A percentile compares a stretch with the other conserved stretches of the same genome.
phyloP scores from a whole-genome alignment of 192 early-diverging fungal genomes.

The Polychytrium aggregatum region DNA sequence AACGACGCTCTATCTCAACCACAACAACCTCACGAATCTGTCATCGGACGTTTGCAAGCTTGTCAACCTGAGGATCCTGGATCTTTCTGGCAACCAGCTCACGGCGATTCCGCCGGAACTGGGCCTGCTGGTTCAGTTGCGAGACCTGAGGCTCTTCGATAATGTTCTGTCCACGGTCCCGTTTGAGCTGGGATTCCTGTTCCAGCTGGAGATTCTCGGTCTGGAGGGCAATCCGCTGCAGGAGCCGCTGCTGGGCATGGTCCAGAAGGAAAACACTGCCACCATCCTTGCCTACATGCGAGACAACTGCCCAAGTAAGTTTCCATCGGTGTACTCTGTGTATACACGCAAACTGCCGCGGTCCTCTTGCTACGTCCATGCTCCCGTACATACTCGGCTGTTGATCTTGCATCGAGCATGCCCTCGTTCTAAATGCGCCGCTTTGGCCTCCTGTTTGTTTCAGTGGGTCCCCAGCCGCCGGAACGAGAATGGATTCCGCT shows the following conservation, averaged over 20 bases:
- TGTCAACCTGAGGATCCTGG: slow-evolving; percentile 56
- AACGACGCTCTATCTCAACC: slow-evolving; percentile 87
- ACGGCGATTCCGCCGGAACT: slow-evolving; percentile 74
- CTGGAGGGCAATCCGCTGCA: slow-evolving; percentile 91
- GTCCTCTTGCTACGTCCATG: neutral
- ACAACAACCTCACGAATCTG: slow-evolving; percentile 80
- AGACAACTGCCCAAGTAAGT: slow-evolving; percentile 72
- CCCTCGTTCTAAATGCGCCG: no score
- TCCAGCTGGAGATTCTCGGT: slow-evolving; percentile 79
- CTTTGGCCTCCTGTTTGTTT: no score
- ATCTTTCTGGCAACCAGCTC: slow-evolving; percentile 85
- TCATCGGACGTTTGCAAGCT: slow-evolving; percentile 61
- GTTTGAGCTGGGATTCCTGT: slow-evolving; percentile 78
- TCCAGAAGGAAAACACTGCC: slow-evolving; percentile 79
- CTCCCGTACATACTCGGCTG: neutral
- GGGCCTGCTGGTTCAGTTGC: slow-evolving; percentile 66
- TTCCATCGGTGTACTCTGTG: neutral
- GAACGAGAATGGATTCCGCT: slow-evolving; percentile 84
- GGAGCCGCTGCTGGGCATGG: slow-evolving; percentile 61
- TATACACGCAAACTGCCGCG: no score
- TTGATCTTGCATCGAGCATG: neutral
- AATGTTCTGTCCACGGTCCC: slow-evolving; percentile 79
- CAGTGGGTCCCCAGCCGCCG: slow-evolving; percentile 64
- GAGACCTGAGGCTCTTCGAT: slow-evolving; percentile 83
- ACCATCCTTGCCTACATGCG: slow-evolving; percentile 76